phyloP scores from a whole-genome alignment of 192 early-diverging fungal genomes.

The Gigaspora rosea region DNA sequence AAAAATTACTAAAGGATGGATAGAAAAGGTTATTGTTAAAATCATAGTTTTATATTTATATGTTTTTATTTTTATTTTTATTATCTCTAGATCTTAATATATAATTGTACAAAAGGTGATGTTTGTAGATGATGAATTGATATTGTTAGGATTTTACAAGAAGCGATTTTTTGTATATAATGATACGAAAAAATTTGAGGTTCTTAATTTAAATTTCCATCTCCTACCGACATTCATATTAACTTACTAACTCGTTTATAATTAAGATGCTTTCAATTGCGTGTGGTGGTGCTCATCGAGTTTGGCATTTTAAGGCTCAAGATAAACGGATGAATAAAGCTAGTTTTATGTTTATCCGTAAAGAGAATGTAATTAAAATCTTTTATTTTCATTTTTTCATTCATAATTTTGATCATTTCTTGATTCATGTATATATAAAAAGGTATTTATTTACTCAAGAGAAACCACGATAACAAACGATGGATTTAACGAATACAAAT shows the following conservation, averaged over 20 bases:
- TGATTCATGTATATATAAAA: not conserved
- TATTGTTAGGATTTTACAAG: slow-evolving; percentile 73
- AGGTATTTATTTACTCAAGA: slow-evolving; percentile 50
- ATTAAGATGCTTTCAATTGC: slow-evolving; percentile 59
- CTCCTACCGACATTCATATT: not conserved
- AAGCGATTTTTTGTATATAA: slow-evolving; percentile 75
- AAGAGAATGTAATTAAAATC: slow-evolving; percentile 45
- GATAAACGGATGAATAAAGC: slow-evolving; percentile 51
- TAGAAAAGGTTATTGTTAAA: slow-evolving; percentile 53
- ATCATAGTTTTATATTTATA: not conserved
- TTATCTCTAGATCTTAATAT: not conserved
- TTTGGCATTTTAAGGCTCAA: slow-evolving; percentile 65
- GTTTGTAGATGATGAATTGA: slow-evolving; percentile 52
- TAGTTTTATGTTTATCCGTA: slow-evolving; percentile 63
- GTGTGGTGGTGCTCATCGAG: slow-evolving; percentile 74
- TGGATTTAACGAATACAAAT: slow-evolving; percentile 56
- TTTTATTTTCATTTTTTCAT: not conserved
- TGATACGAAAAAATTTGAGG: slow-evolving; percentile 63
- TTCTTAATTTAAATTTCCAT: slow-evolving; percentile 23
- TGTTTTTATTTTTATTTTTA: not conserved
- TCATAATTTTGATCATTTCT: not conserved
- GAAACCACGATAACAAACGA: slow-evolving; percentile 42
- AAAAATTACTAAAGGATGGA: slow-evolving; percentile 77
- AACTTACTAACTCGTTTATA: not conserved
- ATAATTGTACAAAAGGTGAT: slow-evolving; percentile 26